Evolutionary conservation across 352 stramenopile species (phyloP).

Genomic region (Globisporangium cystogenes): DNA sequence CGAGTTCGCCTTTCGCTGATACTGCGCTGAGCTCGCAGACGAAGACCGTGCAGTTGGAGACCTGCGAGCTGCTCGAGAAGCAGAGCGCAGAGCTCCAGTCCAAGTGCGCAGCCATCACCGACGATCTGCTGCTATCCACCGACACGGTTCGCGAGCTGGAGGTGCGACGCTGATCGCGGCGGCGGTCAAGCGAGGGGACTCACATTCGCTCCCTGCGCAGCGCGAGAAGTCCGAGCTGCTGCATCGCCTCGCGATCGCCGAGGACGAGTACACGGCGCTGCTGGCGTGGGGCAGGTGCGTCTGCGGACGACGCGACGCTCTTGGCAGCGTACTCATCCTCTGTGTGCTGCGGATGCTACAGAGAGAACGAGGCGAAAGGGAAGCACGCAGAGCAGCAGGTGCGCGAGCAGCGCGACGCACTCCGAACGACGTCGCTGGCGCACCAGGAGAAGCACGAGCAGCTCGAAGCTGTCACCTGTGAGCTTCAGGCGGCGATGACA

Average conservation of each 20-base stretch:
- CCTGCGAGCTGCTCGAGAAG: slow-evolving; percentile 14
- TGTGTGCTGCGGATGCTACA: slow-evolving; percentile 7
- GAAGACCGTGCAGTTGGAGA: slow-evolving; percentile 15
- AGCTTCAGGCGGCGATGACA: slow-evolving; percentile 17
- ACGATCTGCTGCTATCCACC: slow-evolving; percentile 22
- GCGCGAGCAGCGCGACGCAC: slow-evolving; percentile 30
- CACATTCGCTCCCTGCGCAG: slow-evolving; percentile 2
- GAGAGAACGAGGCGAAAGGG: slow-evolving; percentile 39
- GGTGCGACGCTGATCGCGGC: slow-evolving; percentile 4
- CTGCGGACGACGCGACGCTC: not conserved
- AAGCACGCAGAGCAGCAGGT: slow-evolving; percentile 22
- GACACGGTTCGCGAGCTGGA: slow-evolving; percentile 15
- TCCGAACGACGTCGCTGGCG: slow-evolving; percentile 26
- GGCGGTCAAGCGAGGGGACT: slow-evolving; percentile 1
- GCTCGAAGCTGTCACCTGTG: slow-evolving; percentile 8
- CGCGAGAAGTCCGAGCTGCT: slow-evolving; percentile 17
- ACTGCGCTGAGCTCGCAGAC: slow-evolving; percentile 11
- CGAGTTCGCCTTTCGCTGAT: not conserved
- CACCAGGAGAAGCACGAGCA: slow-evolving; percentile 22
- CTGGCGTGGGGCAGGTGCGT: slow-evolving; percentile 24
- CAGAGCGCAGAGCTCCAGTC: slow-evolving; percentile 19
- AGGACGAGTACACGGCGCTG: slow-evolving; percentile 31
- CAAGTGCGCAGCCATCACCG: slow-evolving; percentile 16
- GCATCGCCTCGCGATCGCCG: slow-evolving; percentile 18
- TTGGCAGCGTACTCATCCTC: slow-evolving; percentile 9